Percentiles rank a stretch among this genome's conserved stretches.
These are phyloP conservation scores for Chalara sp. DNA, from an alignment of 2,329 filamentous ascomycete genomes.

Conservation along the genomic window DNA sequence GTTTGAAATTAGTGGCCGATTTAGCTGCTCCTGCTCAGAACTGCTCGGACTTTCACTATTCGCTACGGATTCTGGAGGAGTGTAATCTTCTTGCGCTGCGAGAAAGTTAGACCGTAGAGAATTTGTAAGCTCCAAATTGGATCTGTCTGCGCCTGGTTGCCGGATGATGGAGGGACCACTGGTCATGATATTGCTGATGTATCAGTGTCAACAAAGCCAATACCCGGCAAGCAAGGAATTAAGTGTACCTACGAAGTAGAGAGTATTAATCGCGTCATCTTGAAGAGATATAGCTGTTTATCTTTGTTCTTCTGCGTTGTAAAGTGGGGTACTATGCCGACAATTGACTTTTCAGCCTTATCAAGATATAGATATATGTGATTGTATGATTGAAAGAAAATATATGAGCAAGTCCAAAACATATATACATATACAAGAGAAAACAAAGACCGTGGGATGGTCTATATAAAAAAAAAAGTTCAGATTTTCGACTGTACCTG, in stretches of 20 bases:
- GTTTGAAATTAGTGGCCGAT: conserved; percentile 27
- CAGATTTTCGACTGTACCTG: too few species aligned
- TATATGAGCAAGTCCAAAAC: too few species aligned
- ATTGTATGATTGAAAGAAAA: too few species aligned
- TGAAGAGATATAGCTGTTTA: background rate
- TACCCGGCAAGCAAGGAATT: conserved; percentile 3
- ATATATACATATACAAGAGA: too few species aligned
- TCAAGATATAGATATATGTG: too few species aligned
- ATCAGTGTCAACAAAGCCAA: conserved; percentile 9
- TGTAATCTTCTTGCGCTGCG: conserved; percentile 61
- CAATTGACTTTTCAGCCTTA: too few species aligned
- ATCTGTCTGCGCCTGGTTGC: conserved; percentile 70
- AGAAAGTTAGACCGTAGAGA: conserved; percentile 79
- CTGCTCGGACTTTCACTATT: conserved; percentile 27
- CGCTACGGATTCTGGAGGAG: conserved; percentile 29
- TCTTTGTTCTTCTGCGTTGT: too few species aligned
- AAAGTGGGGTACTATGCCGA: too few species aligned
- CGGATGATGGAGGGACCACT: conserved; percentile 78
- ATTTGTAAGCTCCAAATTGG: conserved; percentile 88
- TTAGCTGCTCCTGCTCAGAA: conserved; percentile 22
- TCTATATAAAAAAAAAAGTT: too few species aligned
- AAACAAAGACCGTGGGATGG: too few species aligned
- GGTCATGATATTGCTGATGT: conserved; percentile 49
- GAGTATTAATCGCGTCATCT: conserved; percentile 72
- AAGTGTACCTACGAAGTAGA: conserved; percentile 67